These are phyloP conservation scores for Starmerella vaccinii DNA, from an alignment of 805 yeast species.

Conservation along the genomic window DNA sequence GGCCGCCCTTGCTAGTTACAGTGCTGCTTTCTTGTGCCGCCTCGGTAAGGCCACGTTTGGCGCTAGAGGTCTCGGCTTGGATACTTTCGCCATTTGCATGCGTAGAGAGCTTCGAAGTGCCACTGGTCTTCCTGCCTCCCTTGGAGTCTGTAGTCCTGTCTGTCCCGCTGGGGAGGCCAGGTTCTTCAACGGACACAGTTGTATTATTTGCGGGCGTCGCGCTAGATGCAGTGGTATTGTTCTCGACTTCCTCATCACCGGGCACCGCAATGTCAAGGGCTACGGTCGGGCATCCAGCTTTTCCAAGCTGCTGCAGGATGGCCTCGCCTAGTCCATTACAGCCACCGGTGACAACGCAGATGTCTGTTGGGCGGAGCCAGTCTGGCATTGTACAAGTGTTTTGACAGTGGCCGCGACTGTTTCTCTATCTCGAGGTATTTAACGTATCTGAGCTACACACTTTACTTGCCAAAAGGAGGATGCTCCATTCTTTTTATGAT, in stretches of 20 bases:
- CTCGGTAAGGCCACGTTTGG: no score
- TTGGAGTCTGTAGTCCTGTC: no score
- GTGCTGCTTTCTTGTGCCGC: no score
- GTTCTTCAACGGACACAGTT: not conserved
- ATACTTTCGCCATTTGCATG: no score
- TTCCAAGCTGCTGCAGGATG: slow-evolving; percentile 40
- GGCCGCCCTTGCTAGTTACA: no score
- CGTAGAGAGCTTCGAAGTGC: no score
- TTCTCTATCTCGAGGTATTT: not conserved
- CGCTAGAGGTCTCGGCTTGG: no score
- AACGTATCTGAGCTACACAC: not conserved
- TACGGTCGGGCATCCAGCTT: slow-evolving; percentile 43
- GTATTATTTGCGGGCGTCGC: not conserved
- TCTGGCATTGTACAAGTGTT: not conserved
- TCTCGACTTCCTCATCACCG: not conserved
- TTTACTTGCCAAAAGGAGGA: not conserved
- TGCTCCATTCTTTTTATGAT: no score
- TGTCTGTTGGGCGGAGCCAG: slow-evolving; percentile 35
- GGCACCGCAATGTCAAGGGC: slow-evolving; percentile 47
- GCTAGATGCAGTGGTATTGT: no score
- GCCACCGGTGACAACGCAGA: slow-evolving; percentile 79
- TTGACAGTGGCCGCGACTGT: not conserved
- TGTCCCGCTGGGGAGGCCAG: no score
- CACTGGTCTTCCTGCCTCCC: no score
- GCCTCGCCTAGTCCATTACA: slow-evolving; percentile 65